Evolutionary conservation across 805 yeast species (phyloP).

Genomic region (Kluyveromyces siamensis): DNA sequence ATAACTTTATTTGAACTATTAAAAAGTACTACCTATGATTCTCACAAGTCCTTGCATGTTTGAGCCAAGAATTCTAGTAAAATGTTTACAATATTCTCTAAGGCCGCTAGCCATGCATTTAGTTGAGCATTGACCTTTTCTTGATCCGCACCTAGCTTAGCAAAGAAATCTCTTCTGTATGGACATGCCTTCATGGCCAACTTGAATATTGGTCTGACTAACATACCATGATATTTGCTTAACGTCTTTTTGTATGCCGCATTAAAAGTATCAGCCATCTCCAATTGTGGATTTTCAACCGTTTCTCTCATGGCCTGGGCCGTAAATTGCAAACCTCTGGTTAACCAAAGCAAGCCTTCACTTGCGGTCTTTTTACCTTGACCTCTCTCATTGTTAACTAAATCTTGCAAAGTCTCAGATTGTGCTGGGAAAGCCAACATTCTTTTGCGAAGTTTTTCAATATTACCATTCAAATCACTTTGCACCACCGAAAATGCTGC

Average conservation of each 20-base stretch:
- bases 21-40: background rate
- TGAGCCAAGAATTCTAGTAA: conserved; percentile 66
- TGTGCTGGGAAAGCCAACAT: conserved; percentile 55
- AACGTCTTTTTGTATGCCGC: conserved; percentile 78
- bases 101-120: conserved; percentile 63
- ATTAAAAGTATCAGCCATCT: conserved; percentile 69
- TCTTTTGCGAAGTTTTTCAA: conserved; percentile 61
- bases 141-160: conserved; percentile 70
- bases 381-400: conserved; percentile 63
- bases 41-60: conserved; percentile 8
- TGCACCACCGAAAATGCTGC: conserved; percentile 81
- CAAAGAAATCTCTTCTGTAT: conserved; percentile 77
- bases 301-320: conserved; percentile 82
- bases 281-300: conserved; percentile 48
- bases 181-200: conserved; percentile 95
- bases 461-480: conserved; percentile 81
- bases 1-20: background rate
- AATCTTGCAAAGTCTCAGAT: conserved; percentile 64
- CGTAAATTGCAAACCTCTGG: conserved; percentile 83
- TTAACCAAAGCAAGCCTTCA: conserved; percentile 83
- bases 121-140: conserved; percentile 58
- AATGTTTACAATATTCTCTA: conserved; percentile 63
- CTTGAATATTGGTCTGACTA: conserved; percentile 79
- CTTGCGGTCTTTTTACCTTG: conserved; percentile 68
- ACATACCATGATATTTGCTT: conserved; percentile 70